phyloP scores from a whole-genome alignment of 2,329 filamentous ascomycete species.

The Cladobotryum protrusum region DNA sequence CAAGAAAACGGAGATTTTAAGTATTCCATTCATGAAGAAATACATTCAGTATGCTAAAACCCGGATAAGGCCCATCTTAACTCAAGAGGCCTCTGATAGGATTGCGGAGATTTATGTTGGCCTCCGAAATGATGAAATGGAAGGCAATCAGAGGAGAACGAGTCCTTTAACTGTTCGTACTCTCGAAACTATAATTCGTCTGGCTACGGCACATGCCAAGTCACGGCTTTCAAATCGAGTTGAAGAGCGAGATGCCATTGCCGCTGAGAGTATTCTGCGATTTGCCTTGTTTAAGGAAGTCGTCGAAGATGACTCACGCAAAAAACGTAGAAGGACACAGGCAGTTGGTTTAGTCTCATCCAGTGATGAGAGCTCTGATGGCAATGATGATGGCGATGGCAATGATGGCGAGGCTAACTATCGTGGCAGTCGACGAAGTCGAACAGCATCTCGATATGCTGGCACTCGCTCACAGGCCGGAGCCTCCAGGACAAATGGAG shows the following conservation, averaged over 20 bases:
- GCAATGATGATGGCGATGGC: constrained; percentile 50
- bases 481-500: constrained; percentile 25
- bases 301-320: constrained; percentile 68
- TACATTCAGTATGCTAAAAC: constrained; percentile 98
- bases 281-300: constrained; percentile 98
- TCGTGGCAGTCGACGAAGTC: constrained; percentile 45
- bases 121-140: constrained; percentile 90
- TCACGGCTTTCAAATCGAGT: constrained; percentile 80
- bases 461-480: constrained; percentile 15
- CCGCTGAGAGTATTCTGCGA: constrained; percentile 82
- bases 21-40: constrained; percentile 98
- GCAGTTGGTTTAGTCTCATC: constrained; percentile 49
- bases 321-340: constrained; percentile 70
- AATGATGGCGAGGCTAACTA: constrained; percentile 46
- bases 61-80: constrained; percentile 81
- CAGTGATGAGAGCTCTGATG: constrained; percentile 52
- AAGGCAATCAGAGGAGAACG: constrained; percentile 87
- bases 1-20: constrained; percentile 79
- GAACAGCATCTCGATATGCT: constrained; percentile 25
- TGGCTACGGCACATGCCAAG: constrained; percentile 94
- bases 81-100: constrained; percentile 84
- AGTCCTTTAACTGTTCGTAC: constrained; percentile 96
- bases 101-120: constrained; percentile 89
- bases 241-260: constrained; percentile 79
- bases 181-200: constrained; percentile 93